Evolutionary conservation across 495 filamentous ascomycete species (phyloP).

Genomic region (Daldinia childiae): DNA sequence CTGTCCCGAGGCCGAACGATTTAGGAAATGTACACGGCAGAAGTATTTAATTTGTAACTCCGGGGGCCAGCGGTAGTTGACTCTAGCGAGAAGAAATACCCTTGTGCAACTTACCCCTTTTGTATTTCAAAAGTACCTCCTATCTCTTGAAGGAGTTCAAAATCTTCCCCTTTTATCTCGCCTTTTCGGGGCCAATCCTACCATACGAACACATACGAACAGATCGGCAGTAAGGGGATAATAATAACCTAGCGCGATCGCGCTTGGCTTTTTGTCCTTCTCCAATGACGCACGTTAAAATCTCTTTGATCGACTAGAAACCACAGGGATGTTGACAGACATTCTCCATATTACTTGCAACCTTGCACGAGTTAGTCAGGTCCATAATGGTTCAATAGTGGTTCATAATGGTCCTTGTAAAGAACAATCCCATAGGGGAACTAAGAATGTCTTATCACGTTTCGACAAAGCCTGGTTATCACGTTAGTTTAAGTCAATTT

Average conservation of each 20-base stretch:
- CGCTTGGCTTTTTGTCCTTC: conserved; percentile 32
- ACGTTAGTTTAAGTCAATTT: conserved; percentile 4
- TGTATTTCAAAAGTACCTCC: not conserved
- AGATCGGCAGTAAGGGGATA: conserved; percentile 32
- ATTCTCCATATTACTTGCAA: conserved; percentile 39
- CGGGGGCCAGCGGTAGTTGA: not conserved
- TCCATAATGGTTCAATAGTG: conserved; percentile 1
- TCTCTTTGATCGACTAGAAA: conserved; percentile 35
- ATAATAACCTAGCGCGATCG: conserved; percentile 36
- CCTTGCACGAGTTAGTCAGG: conserved; percentile 24
- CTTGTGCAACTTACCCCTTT: conserved; percentile 1
- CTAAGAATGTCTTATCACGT: conserved; percentile 28
- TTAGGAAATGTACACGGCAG: not conserved
- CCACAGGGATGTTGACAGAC: conserved; percentile 35
- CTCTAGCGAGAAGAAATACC: not conserved
- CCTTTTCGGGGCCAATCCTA: conserved; percentile 25
- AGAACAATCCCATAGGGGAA: conserved; percentile 36
- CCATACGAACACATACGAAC: conserved; percentile 7
- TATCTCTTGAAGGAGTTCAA: conserved; percentile 10
- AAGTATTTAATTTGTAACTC: not conserved
- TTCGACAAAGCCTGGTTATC: conserved; percentile 15
- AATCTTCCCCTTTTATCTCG: conserved; percentile 37
- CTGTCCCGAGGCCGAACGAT: not conserved
- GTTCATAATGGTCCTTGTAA: conserved; percentile 24
- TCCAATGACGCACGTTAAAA: conserved; percentile 31